Evolutionary conservation across 345 rosid species (phyloP).

Genomic region (Camelina hispida): DNA sequence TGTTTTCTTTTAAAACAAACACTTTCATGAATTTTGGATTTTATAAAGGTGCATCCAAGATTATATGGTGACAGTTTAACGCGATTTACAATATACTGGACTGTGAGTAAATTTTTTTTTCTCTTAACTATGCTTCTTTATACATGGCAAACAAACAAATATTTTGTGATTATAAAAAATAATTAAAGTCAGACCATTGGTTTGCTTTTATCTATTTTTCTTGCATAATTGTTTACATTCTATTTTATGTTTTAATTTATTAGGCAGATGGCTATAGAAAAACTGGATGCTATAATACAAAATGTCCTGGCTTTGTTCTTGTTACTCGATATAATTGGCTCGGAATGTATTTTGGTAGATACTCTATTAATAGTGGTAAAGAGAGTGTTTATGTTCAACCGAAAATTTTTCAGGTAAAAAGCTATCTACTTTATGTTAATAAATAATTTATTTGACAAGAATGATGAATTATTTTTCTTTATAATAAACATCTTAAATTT

Average conservation of each 20-base stretch:
- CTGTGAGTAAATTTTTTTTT: conserved; percentile 17
- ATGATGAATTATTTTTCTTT: no score
- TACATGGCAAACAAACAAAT: background rate
- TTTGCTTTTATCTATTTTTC: background rate
- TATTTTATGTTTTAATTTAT: background rate
- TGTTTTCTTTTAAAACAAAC: background rate
- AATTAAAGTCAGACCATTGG: no score
- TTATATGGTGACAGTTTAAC: conserved; percentile 6
- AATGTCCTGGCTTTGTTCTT: conserved; percentile 31
- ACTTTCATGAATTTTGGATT: background rate
- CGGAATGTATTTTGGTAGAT: background rate
- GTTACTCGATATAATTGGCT: background rate
- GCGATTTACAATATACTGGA: conserved; percentile 41
- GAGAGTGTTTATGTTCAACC: background rate
- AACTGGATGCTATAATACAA: conserved; percentile 33
- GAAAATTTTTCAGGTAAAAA: conserved; percentile 9
- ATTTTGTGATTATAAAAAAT: no score
- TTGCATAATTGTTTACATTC: background rate
- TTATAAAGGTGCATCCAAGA: conserved; percentile 3
- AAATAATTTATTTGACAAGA: no score
- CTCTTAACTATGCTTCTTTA: background rate
- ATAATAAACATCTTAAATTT: no score
- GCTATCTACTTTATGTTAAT: no score
- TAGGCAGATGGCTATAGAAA: conserved; percentile 17
- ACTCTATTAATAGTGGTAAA: conserved; percentile 21